Evolutionary conservation across 2,329 filamentous ascomycete genomes (phyloP).

Genomic region (Zymoseptoria tritici): DNA sequence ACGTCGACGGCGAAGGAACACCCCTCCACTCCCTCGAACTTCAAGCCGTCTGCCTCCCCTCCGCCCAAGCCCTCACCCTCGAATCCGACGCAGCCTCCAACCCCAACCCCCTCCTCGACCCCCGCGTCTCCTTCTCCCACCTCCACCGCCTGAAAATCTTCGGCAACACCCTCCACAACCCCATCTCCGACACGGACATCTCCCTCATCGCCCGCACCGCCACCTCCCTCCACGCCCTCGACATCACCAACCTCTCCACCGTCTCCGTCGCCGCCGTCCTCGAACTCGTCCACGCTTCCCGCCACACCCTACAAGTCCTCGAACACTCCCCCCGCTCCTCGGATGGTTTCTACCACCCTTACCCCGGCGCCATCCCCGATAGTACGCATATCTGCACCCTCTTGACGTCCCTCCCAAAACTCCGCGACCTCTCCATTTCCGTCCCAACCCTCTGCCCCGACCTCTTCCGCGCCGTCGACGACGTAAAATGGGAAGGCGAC

Average conservation of each 20-base stretch:
- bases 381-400: constrained; percentile 44
- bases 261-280: constrained; percentile 47
- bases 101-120: constrained; percentile 34
- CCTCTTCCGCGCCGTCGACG: constrained; percentile 37
- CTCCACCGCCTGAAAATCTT: constrained; percentile 48
- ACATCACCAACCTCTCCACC: constrained; percentile 47
- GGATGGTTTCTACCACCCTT: constrained; percentile 46
- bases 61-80: constrained; percentile 36
- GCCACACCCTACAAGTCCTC: constrained; percentile 42
- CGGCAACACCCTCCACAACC: constrained; percentile 47
- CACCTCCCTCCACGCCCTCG: constrained; percentile 45
- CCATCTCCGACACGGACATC: constrained; percentile 45
- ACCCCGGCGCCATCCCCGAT: constrained; percentile 37
- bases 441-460: constrained; percentile 42
- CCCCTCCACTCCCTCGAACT: constrained; percentile 46
- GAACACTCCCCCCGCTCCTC: constrained; percentile 48
- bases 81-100: constrained; percentile 32
- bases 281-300: constrained; percentile 44
- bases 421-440: constrained; percentile 43
- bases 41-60: constrained; percentile 43
- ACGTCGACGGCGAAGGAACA: constrained; percentile 32
- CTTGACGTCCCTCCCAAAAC: constrained; percentile 39
- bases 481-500: constrained; percentile 41
- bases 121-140: constrained; percentile 41
- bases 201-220: constrained; percentile 45